Conservation (phyloP, 1,139 yeast genomes). For the Magnusiomyces suaveolens region DNA sequence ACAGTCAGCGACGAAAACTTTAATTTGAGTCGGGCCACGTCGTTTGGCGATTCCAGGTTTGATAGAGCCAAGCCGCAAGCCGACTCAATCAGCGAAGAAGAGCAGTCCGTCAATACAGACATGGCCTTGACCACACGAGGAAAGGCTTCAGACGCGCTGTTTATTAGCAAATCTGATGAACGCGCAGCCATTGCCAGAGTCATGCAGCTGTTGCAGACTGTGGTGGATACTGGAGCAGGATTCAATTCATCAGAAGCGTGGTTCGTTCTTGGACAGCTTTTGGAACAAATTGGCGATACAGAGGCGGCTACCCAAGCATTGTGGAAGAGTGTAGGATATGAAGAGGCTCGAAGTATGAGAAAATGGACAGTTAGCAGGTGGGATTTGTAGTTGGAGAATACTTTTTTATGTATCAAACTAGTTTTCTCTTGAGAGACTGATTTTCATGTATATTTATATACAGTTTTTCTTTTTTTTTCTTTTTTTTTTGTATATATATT, state of each 20-base stretch:
- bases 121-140: background rate
- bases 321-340: constrained; percentile 61
- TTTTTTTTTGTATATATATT: no score
- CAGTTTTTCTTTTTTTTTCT: no score
- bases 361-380: constrained; percentile 18
- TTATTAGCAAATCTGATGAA: constrained; percentile 35
- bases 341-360: constrained; percentile 58
- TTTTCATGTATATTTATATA: no score
- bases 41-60: background rate
- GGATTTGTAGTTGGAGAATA: background rate
- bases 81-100: background rate
- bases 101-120: background rate
- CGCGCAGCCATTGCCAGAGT: constrained; percentile 59
- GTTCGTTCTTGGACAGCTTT: constrained; percentile 58
- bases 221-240: constrained; percentile 46
- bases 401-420: background rate
- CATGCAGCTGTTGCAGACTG: constrained; percentile 51
- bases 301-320: constrained; percentile 44
- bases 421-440: no score
- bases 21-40: background rate
- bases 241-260: constrained; percentile 58
- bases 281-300: constrained; percentile 53
- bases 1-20: background rate
- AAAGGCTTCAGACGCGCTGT: background rate
- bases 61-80: background rate